phyloP scores from a whole-genome alignment of 1,139 yeast species.

The Cylindricascospora bacillispora region DNA sequence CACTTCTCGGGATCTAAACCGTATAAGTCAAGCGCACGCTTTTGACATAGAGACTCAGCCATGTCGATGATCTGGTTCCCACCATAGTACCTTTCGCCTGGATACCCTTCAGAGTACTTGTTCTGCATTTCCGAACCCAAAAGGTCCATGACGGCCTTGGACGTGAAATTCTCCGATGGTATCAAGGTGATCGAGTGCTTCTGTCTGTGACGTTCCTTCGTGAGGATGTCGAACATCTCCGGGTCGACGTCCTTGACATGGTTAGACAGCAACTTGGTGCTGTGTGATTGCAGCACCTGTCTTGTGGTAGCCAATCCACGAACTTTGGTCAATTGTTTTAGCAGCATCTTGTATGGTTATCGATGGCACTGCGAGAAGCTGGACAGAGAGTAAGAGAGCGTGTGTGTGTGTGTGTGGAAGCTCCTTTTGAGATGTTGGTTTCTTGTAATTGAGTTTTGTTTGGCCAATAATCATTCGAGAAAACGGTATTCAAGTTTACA shows the following conservation, averaged over 20 bases:
- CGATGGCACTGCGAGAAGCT: too few relatives aligned
- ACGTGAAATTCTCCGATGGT: slow-evolving; percentile 91
- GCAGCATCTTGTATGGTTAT: too few relatives aligned
- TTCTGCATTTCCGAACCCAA: slow-evolving; percentile 95
- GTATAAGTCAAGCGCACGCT: slow-evolving; percentile 83
- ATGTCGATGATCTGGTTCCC: slow-evolving; percentile 91
- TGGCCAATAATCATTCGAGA: too few relatives aligned
- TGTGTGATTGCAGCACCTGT: too few relatives aligned
- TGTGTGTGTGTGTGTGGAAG: too few relatives aligned
- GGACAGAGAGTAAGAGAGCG: too few relatives aligned
- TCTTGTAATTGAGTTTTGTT: too few relatives aligned
- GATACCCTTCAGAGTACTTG: slow-evolving; percentile 97
- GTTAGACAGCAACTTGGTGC: slow-evolving; percentile 38
- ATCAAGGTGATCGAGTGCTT: slow-evolving; percentile 81
- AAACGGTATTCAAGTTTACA: too few relatives aligned
- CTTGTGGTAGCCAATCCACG: too few relatives aligned
- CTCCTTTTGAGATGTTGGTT: too few relatives aligned
- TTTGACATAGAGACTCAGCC: slow-evolving; percentile 81
- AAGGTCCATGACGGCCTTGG: slow-evolving; percentile 86
- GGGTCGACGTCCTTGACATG: slow-evolving; percentile 64
- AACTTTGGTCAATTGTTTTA: too few relatives aligned
- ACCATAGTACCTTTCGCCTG: slow-evolving; percentile 95
- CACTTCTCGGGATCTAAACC: slow-evolving; percentile 62
- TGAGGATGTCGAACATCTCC: slow-evolving; percentile 66
- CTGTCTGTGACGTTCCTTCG: slow-evolving; percentile 70